Conservation (phyloP, 1,284 basidiomycete genomes). For the Marasmius tenuissimus region DNA sequence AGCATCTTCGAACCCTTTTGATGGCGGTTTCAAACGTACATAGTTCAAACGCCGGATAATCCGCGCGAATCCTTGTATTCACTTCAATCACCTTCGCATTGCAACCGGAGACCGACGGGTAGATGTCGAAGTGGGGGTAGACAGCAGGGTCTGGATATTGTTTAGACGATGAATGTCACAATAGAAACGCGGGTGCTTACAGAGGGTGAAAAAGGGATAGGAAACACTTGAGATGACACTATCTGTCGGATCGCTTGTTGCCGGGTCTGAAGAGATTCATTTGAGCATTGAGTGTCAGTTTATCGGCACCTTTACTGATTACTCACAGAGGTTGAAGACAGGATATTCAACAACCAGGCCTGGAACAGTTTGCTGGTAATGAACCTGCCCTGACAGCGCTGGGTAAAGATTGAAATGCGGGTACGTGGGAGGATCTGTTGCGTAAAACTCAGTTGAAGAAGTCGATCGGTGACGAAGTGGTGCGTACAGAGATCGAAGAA, state of each 20-base stretch:
- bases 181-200: not conserved
- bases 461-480: slow-evolving; percentile 25
- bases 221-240: too few species aligned
- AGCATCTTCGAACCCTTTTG: too few species aligned
- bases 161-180: not conserved
- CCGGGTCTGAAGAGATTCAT: too few species aligned
- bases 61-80: slow-evolving; percentile 2
- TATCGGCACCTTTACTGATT: too few species aligned
- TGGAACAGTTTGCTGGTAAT: too few species aligned
- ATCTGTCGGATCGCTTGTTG: too few species aligned
- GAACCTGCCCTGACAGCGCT: slow-evolving; percentile 7
- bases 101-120: slow-evolving; percentile 11
- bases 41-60: not conserved
- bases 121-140: slow-evolving; percentile 28
- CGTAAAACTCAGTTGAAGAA: not conserved
- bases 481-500: slow-evolving; percentile 10
- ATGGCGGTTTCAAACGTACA: not conserved
- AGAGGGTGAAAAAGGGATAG: too few species aligned
- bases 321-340: too few species aligned
- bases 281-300: too few species aligned
- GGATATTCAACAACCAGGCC: too few species aligned
- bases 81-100: not conserved
- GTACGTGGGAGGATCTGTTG: not conserved
- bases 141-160: slow-evolving; percentile 26
- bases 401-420: slow-evolving; percentile 11